These are phyloP conservation scores for Gleditsia sinensis DNA, from an alignment of 306 rosid species.

Conservation along the genomic window DNA sequence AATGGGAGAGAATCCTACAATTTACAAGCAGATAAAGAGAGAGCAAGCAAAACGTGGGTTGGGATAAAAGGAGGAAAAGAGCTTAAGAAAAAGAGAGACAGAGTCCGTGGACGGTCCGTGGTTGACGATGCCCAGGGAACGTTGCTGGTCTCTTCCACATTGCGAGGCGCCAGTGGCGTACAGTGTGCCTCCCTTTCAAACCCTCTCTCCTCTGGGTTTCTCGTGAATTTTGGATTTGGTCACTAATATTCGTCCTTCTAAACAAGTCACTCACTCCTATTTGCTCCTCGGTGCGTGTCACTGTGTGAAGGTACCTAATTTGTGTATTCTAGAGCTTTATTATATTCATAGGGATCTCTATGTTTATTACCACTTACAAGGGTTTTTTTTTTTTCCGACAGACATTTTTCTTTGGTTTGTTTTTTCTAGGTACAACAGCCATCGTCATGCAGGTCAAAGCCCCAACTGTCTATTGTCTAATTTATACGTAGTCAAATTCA, in stretches of 20 bases:
- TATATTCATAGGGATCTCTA: no score
- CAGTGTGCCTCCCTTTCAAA: background rate
- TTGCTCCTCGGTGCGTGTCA: background rate
- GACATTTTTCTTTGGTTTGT: background rate
- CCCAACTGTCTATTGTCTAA: background rate
- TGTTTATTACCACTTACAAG: no score
- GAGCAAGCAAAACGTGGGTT: background rate
- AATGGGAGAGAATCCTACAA: background rate
- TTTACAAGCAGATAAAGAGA: background rate
- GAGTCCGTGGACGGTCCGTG: background rate
- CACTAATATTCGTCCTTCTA: background rate
- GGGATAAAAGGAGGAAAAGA: background rate
- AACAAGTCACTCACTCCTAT: background rate
- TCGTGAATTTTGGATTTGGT: conserved; percentile 5
- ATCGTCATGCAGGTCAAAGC: conserved; percentile 21
- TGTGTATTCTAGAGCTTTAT: no score
- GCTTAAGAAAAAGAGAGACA: background rate
- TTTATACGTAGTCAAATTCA: background rate
- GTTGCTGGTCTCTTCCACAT: background rate
- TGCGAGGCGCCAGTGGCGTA: background rate
- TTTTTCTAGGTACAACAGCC: background rate
- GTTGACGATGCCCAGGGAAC: background rate
- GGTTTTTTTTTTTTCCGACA: no score
- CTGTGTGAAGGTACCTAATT: no score
- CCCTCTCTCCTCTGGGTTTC: background rate